Conservation (phyloP, 2,329 filamentous ascomycete genomes). For the Capronia epimyces region DNA sequence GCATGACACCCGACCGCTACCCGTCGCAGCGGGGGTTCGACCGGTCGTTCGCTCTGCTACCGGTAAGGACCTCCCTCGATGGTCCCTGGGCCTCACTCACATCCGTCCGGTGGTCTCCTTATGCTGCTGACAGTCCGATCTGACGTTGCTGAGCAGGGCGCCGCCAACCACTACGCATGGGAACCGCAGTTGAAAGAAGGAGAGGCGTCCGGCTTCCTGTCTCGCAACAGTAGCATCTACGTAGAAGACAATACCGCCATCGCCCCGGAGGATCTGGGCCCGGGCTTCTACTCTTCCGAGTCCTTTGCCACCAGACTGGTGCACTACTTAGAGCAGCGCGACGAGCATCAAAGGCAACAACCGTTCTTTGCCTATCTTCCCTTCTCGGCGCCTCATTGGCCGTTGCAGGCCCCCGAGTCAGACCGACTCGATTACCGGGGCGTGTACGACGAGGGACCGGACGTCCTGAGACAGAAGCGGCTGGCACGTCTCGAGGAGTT, state of each 20-base stretch:
- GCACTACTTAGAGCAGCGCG: slow-evolving; percentile 12
- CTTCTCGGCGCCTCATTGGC: slow-evolving; percentile 61
- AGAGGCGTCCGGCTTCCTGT: slow-evolving; percentile 6
- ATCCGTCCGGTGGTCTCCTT: neutral
- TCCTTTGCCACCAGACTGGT: slow-evolving; percentile 17
- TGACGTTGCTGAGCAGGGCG: slow-evolving; percentile 5
- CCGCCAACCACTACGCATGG: slow-evolving; percentile 36
- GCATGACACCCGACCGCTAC: slow-evolving; percentile 29
- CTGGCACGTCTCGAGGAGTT: slow-evolving; percentile 53
- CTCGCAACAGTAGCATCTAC: slow-evolving; percentile 12
- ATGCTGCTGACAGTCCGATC: neutral
- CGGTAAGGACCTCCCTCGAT: slow-evolving; percentile 1
- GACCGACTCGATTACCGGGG: slow-evolving; percentile 54
- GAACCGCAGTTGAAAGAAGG: slow-evolving; percentile 29
- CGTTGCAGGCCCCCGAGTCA: slow-evolving; percentile 54
- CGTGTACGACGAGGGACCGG: slow-evolving; percentile 57
- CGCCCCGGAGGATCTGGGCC: slow-evolving; percentile 4
- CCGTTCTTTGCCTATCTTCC: slow-evolving; percentile 35
- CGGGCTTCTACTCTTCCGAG: slow-evolving; percentile 16
- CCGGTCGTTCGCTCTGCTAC: slow-evolving; percentile 30
- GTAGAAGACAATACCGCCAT: slow-evolving; percentile 12
- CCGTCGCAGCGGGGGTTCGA: slow-evolving; percentile 33
- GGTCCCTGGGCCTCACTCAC: too few species aligned
- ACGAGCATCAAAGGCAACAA: slow-evolving; percentile 18
- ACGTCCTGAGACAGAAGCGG: slow-evolving; percentile 50